These are phyloP conservation scores for Yarrowia osloensis DNA, from an alignment of 805 yeast genomes.

Conservation along the genomic window DNA sequence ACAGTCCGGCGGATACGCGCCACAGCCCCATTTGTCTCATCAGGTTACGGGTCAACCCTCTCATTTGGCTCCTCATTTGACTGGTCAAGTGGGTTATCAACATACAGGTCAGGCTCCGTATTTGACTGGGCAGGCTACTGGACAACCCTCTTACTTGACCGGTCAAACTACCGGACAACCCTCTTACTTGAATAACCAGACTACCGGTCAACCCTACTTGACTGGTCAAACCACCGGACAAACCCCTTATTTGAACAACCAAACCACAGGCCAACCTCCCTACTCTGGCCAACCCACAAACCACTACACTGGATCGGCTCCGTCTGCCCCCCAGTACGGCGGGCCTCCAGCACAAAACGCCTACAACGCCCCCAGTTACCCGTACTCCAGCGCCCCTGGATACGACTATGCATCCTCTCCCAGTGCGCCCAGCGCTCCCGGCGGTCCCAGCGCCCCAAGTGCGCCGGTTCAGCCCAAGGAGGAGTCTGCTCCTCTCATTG, in stretches of 20 bases:
- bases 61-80: neutral
- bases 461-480: neutral
- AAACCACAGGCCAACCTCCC: neutral
- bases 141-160: neutral
- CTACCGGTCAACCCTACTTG: neutral
- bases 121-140: neutral
- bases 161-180: neutral
- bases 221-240: neutral
- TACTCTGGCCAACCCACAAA: neutral
- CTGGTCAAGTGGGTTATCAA: neutral
- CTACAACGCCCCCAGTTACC: neutral
- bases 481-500: constrained; percentile 26
- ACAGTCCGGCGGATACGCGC: neutral
- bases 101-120: neutral
- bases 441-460: neutral
- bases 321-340: constrained; percentile 11
- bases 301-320: neutral
- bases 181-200: neutral
- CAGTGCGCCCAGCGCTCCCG: constrained; percentile 16
- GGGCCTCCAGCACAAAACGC: neutral
- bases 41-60: neutral
- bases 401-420: constrained; percentile 28
- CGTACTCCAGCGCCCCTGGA: neutral
- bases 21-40: neutral
- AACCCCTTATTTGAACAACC: neutral